Percentiles rank a stretch among this genome's conserved stretches.
Evolutionary conservation across 805 yeast species (phyloP).

Genomic region (Dipodascopsis tothii): DNA sequence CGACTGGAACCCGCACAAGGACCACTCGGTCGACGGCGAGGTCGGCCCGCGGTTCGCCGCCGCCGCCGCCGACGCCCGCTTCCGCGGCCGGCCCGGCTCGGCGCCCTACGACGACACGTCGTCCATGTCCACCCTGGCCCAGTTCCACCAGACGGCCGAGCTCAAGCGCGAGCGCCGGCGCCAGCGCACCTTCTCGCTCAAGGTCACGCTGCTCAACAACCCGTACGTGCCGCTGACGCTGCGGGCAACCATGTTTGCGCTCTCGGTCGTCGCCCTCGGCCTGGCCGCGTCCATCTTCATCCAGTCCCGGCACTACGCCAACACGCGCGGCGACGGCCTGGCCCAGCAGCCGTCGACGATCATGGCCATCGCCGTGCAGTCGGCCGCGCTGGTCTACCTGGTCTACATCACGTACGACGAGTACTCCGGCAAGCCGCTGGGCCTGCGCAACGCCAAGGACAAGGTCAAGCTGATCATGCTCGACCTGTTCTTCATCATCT

Average conservation of each 20-base stretch:
- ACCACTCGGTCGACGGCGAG: conserved; percentile 1
- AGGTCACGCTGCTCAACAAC: conserved; percentile 56
- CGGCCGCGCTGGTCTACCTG: conserved; percentile 68
- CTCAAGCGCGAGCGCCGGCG: conserved; percentile 7
- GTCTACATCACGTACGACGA: conserved; percentile 84
- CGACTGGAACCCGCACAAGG: conserved; percentile 15
- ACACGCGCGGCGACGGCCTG: conserved; percentile 30
- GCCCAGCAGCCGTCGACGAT: conserved; percentile 82
- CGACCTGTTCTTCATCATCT: conserved; percentile 80
- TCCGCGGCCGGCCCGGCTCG: not conserved
- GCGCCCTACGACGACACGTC: not conserved
- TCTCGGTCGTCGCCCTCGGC: conserved; percentile 63
- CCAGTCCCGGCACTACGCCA: conserved; percentile 12
- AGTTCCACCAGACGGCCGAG: conserved; percentile 20
- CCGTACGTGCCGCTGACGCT: conserved; percentile 76
- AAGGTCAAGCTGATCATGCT: conserved; percentile 59
- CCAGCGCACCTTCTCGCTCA: conserved; percentile 43
- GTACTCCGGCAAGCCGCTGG: conserved; percentile 84
- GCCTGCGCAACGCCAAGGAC: conserved; percentile 74
- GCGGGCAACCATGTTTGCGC: conserved; percentile 50
- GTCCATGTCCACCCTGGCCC: not conserved
- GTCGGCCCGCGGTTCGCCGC: not conserved
- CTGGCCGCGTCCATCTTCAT: conserved; percentile 56
- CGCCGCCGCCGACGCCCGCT: not conserved
- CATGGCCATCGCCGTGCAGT: conserved; percentile 83